Base-by-base conservation (phyloP, 2,329 filamentous ascomycete genomes). In the Alternaria novae-zelandiae region DNA sequence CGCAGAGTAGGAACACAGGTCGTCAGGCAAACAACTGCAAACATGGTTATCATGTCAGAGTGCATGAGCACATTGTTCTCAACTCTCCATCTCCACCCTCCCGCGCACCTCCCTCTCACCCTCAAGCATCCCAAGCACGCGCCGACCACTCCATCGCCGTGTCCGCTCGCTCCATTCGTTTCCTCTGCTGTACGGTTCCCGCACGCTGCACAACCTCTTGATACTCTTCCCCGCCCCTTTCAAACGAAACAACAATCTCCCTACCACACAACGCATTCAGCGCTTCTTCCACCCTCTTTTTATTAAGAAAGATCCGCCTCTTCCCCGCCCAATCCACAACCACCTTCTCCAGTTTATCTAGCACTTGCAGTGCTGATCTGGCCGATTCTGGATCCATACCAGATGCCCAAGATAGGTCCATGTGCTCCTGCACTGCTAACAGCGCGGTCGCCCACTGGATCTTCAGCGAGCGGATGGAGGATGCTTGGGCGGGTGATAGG, bases 1-100 rank as follows among this genome's bases (percentile, higher is more conserved):
- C 0, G 4, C n/a, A 17, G 9, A 41, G 36, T 17, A 41, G 36
- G n/a, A 41, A 41, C 0, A 41, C 36, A 41, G 36, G 0, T 17
- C 8, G 1, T 1, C 0, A 36, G 15, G 0, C 32, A 1, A 36
- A n/a, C 32, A 36, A n/a, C 32, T 36, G 4, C 32, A n/a, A 0
- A 4, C 15, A n/a, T 32, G 0, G 32, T 10, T n/a, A 10, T 2
- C 13, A 41, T 41, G 15, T 17, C n/a, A 17, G 1, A 41, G 36
- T 17, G 36, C n/a, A 41, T 41, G n/a, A 41, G n/a, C 15, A 41
- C n/a, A 41, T 11, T 41, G 3, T 6, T 41, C 36, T 2, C 15
- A 3, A 41, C n/a, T 41, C 15, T 11, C n/a, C 4, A 17, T 17
- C 36, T 41, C 32, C 32, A 10, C 8, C 32, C 15, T 9, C 32